Evolutionary conservation across 345 rosid genomes (phyloP), one percentile per base, ranked within the genome.

Genomic region (Raphanus sativus): DNA sequence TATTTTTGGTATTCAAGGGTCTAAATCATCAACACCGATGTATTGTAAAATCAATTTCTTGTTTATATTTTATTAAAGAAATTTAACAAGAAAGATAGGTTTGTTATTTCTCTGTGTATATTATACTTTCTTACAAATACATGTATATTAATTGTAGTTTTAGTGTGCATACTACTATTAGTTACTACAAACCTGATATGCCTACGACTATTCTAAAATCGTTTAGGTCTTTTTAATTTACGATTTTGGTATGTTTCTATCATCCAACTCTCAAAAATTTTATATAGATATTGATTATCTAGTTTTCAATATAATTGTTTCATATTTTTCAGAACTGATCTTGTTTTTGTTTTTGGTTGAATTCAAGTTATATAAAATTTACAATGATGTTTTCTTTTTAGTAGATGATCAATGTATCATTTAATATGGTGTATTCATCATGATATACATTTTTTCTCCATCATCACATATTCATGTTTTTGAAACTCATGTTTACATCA

Each of bases 31-130:
- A 38, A 63, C 25, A 16, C 58, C 30, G 65, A 70, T 65, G 58
- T 28, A 55, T 29, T 77, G 65, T 70, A 77, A 69, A 77, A 52
- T 40, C 58, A 67, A 15, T 69, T 76, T 76, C 64, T 76, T 69
- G 77, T 73, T 50, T 63, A 50, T 34, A 70, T 63, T 62, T 50
- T 52, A 62, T 63, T 11, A 77, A 77, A 70, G 80, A 69, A 63
- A 54, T 12, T 54, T 63, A 55, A 52, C 65, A 77, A 38, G 70
- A 36, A 70, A 63, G 65, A 24, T 10, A 32, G 1, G 36, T 70
- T 63, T 54, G 80, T 70, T 69, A 75, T 77, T 77, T 70, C 70
- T 34, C 10, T 38, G 65, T 77, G 76, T 77, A 70, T 28, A 69
- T 59, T 59, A 67, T 12, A 58, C 65, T 26, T 65, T 28, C 54